Percentiles rank a stretch among this genome's conserved stretches.
phyloP scores from a whole-genome alignment of 805 yeast species.

The Hyphopichia homilentoma region DNA sequence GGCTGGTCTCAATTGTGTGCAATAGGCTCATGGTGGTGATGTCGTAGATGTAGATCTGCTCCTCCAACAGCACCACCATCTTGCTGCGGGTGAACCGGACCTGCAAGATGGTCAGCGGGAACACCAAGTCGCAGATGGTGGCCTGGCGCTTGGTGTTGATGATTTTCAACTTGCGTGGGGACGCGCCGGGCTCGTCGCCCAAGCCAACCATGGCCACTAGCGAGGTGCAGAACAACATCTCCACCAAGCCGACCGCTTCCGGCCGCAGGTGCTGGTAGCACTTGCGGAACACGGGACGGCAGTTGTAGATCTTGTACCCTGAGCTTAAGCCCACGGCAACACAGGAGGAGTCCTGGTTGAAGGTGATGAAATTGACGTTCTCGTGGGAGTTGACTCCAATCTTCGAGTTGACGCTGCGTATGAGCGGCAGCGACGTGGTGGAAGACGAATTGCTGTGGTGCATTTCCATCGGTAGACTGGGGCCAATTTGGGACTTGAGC shows the following conservation, averaged over 20 bases:
- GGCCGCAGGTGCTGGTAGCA: slow-evolving; percentile 30
- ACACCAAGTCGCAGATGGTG: slow-evolving; percentile 41
- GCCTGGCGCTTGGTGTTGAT: slow-evolving; percentile 72
- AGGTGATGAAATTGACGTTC: slow-evolving; percentile 41
- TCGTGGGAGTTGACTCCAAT: slow-evolving; percentile 9
- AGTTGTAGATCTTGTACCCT: slow-evolving; percentile 74
- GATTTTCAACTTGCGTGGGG: slow-evolving; percentile 80
- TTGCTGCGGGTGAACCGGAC: slow-evolving; percentile 33
- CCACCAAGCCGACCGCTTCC: slow-evolving; percentile 68
- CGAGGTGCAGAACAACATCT: slow-evolving; percentile 88
- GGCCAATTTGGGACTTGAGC: slow-evolving; percentile 7
- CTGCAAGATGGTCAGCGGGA: slow-evolving; percentile 38
- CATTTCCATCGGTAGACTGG: too few relatives aligned
- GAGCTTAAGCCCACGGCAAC: slow-evolving; percentile 67
- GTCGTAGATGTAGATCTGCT: slow-evolving; percentile 43
- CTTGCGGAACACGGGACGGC: slow-evolving; percentile 46
- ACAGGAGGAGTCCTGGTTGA: slow-evolving; percentile 88
- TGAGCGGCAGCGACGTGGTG: slow-evolving; percentile 2
- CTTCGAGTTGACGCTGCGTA: slow-evolving; percentile 14
- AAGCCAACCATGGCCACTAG: slow-evolving; percentile 79
- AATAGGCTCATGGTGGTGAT: slow-evolving; percentile 36
- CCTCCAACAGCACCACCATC: slow-evolving; percentile 37
- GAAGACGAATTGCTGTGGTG: slow-evolving; percentile 5
- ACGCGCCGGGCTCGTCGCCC: slow-evolving; percentile 65
- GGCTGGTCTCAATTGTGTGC: slow-evolving; percentile 44